These are phyloP conservation scores for Tetrahymena malaccensis DNA, from an alignment of 73 alveolate species.

Conservation along the genomic window DNA sequence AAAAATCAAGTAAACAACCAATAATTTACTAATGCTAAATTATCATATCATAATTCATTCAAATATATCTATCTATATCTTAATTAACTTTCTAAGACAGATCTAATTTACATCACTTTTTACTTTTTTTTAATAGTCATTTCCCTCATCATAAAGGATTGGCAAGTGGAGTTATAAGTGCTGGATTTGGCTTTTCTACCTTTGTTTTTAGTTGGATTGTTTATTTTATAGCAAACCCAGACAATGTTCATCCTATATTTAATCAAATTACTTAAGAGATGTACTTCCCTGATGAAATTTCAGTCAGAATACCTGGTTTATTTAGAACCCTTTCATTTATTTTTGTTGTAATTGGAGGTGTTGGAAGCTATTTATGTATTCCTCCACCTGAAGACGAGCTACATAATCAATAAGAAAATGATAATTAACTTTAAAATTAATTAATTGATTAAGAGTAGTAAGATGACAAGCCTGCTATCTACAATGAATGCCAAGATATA, in stretches of 20 bases:
- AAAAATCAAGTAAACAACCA: neutral
- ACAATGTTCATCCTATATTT: neutral
- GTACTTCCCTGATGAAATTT: neutral
- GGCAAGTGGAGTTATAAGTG: neutral
- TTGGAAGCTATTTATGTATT: neutral
- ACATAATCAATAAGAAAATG: neutral
- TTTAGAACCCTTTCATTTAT: neutral
- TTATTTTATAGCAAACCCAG: neutral
- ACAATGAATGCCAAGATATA: neutral
- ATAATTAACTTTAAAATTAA: neutral
- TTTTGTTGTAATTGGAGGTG: neutral
- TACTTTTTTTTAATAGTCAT: neutral
- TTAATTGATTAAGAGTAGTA: neutral
- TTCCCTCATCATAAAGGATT: neutral
- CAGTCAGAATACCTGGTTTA: neutral
- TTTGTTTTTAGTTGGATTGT: neutral
- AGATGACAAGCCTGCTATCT: neutral
- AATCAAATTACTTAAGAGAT: neutral
- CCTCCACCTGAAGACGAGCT: neutral
- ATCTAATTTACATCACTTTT: neutral
- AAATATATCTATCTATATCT: neutral
- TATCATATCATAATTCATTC: too few species aligned
- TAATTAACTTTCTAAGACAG: neutral
- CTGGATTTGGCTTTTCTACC: neutral
- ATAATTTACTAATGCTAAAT: too few species aligned